phyloP scores from a whole-genome alignment of 345 rosid species.

The Raphanus sativus region DNA sequence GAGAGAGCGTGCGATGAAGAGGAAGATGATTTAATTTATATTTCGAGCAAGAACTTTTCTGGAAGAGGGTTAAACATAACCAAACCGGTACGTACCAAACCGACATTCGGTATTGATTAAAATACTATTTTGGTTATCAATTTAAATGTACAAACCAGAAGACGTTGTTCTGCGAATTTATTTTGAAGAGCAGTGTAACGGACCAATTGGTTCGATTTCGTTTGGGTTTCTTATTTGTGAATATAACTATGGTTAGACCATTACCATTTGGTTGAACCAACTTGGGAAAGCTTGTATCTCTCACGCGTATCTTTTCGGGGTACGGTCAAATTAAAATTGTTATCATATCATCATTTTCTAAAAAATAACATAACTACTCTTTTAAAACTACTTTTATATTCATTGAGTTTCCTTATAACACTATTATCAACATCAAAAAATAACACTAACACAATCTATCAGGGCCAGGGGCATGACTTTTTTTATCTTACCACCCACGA shows the following conservation, averaged over 20 bases:
- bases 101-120: not conserved
- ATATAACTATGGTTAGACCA: not conserved
- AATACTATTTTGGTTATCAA: not conserved
- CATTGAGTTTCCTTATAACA: too few species aligned
- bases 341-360: too few species aligned
- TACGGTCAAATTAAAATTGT: too few species aligned
- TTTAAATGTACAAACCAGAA: not conserved
- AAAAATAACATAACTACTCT: too few species aligned
- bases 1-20: conserved; percentile 21
- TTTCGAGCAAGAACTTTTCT: conserved; percentile 12
- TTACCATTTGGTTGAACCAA: not conserved
- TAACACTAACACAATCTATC: too few species aligned
- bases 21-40: conserved; percentile 26
- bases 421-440: too few species aligned
- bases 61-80: not conserved
- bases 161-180: not conserved
- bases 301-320: conserved; percentile 21
- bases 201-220: not conserved
- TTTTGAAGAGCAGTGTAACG: not conserved
- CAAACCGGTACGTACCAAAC: conserved; percentile 24
- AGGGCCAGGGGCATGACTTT: too few species aligned
- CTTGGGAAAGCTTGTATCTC: conserved; percentile 2
- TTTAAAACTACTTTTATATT: too few species aligned
- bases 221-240: not conserved
- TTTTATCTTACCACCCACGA: too few species aligned